These are phyloP conservation scores for Geotrichum carabidarum DNA, from an alignment of 1,139 yeast species.

Conservation along the genomic window DNA sequence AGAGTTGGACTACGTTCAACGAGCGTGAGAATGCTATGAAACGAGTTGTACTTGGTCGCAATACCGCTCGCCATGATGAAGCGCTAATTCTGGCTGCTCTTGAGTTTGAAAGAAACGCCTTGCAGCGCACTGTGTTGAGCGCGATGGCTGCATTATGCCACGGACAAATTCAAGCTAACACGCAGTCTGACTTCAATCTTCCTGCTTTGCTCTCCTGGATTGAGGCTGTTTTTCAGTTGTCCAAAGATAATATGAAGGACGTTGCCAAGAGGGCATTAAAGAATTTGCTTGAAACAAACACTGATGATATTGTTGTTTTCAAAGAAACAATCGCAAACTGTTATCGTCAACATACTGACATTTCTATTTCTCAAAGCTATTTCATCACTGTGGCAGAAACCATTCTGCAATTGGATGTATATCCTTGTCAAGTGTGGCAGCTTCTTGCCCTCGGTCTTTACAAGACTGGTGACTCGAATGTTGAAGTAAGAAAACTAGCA, in stretches of 20 bases:
- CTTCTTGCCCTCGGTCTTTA: slow-evolving; percentile 60
- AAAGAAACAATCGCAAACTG: slow-evolving; percentile 65
- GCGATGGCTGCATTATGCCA: slow-evolving; percentile 80
- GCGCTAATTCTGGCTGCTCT: slow-evolving; percentile 61
- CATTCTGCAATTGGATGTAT: slow-evolving; percentile 43
- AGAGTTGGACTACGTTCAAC: slow-evolving; percentile 52
- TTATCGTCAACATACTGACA: slow-evolving; percentile 45
- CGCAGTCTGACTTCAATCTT: slow-evolving; percentile 62
- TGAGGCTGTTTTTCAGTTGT: slow-evolving; percentile 58
- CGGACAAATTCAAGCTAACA: slow-evolving; percentile 35
- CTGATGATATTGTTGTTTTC: slow-evolving; percentile 52
- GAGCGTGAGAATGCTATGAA: slow-evolving; percentile 65
- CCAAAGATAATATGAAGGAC: slow-evolving; percentile 54
- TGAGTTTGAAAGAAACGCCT: slow-evolving; percentile 71
- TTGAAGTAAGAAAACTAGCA: slow-evolving; percentile 58
- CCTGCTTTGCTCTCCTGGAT: slow-evolving; percentile 72
- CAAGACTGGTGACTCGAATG: slow-evolving; percentile 62
- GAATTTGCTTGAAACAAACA: slow-evolving; percentile 59
- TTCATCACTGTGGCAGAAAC: slow-evolving; percentile 68
- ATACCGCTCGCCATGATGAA: slow-evolving; percentile 35
- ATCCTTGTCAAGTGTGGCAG: slow-evolving; percentile 49
- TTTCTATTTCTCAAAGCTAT: slow-evolving; percentile 53
- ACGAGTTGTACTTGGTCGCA: slow-evolving; percentile 28
- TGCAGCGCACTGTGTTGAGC: slow-evolving; percentile 68
- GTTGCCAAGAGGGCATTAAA: slow-evolving; percentile 70